A percentile compares a stretch with the other conserved stretches of the same genome.
Evolutionary conservation across 2,329 filamentous ascomycete species (phyloP).

Genomic region (Escovopsis sp.): DNA sequence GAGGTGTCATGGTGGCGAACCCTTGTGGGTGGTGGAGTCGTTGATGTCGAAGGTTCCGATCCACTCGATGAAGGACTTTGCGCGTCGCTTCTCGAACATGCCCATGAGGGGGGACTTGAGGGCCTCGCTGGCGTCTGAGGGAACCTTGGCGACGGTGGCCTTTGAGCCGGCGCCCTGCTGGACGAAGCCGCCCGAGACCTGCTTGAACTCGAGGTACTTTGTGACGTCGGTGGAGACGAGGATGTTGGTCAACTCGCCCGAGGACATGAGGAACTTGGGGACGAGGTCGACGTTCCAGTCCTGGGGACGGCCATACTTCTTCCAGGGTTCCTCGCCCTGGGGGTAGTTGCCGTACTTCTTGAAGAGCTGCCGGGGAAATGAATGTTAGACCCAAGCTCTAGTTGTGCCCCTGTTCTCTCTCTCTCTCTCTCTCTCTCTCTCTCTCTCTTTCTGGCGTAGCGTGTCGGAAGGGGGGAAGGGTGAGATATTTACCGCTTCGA

Average conservation of each 20-base stretch:
- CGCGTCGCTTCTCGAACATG: constrained; percentile 91
- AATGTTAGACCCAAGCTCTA: background rate
- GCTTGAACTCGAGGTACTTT: constrained; percentile 81
- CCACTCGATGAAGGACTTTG: constrained; percentile 95
- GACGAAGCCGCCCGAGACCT: constrained; percentile 91
- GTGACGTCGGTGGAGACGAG: constrained; percentile 90
- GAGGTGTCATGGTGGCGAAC: constrained; percentile 30
- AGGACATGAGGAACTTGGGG: constrained; percentile 96
- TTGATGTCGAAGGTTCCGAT: constrained; percentile 72
- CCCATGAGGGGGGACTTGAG: constrained; percentile 91
- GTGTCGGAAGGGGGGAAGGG: background rate
- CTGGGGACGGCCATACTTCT: constrained; percentile 89
- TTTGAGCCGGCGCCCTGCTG: constrained; percentile 73
- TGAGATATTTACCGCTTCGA: constrained; percentile 58
- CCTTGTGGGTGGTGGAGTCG: constrained; percentile 78
- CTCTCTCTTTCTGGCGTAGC: background rate
- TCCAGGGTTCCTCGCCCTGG: constrained; percentile 80
- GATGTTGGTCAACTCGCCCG: constrained; percentile 96
- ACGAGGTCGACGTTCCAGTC: constrained; percentile 99
- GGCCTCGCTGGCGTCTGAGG: constrained; percentile 81
- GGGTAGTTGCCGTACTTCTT: constrained; percentile 84
- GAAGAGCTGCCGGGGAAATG: constrained; percentile 53
- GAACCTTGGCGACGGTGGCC: constrained; percentile 92
- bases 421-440: too few species aligned
- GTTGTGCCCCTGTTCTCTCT: background rate